A percentile compares a stretch with the other conserved stretches of the same genome.
Conservation (phyloP, 83 land plant species). For the Diphasiastrum complanatum region DNA sequence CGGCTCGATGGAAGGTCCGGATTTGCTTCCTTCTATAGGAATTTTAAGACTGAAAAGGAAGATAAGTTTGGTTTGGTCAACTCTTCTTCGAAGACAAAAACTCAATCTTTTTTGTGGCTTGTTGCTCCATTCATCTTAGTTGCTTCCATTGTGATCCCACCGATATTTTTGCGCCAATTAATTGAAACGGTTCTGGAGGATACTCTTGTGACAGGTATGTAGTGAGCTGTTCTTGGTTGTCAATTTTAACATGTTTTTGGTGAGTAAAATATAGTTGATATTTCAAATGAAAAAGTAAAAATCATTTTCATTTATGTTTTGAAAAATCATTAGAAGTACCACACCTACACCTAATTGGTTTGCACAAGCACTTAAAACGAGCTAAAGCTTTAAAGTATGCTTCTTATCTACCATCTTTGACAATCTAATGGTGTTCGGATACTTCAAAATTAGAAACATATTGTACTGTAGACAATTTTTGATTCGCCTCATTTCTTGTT, state of each 20-base stretch:
- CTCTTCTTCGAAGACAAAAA: slow-evolving; percentile 8
- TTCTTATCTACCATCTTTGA: too few relatives aligned
- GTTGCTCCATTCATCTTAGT: slow-evolving; percentile 73
- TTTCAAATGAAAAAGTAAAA: neutral
- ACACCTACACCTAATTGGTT: too few relatives aligned
- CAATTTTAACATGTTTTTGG: neutral
- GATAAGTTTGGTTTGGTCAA: neutral
- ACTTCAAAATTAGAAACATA: too few relatives aligned
- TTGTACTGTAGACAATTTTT: too few relatives aligned
- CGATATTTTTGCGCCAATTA: slow-evolving; percentile 62
- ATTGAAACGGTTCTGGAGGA: slow-evolving; percentile 70
- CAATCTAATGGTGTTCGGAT: too few relatives aligned
- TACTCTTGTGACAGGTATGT: slow-evolving; percentile 76
- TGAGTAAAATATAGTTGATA: neutral
- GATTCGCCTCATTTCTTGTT: too few relatives aligned
- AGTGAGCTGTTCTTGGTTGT: neutral
- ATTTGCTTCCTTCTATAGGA: slow-evolving; percentile 49
- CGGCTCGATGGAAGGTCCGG: slow-evolving; percentile 49
- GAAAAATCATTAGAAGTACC: neutral
- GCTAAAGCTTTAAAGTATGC: too few relatives aligned
- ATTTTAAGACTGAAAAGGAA: slow-evolving; percentile 17
- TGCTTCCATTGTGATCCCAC: slow-evolving; percentile 74
- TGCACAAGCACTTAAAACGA: too few relatives aligned
- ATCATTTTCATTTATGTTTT: neutral
- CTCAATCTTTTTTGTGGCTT: slow-evolving; percentile 52